phyloP scores from a whole-genome alignment of 495 filamentous ascomycete species.

The Lepidopterella palustris region DNA sequence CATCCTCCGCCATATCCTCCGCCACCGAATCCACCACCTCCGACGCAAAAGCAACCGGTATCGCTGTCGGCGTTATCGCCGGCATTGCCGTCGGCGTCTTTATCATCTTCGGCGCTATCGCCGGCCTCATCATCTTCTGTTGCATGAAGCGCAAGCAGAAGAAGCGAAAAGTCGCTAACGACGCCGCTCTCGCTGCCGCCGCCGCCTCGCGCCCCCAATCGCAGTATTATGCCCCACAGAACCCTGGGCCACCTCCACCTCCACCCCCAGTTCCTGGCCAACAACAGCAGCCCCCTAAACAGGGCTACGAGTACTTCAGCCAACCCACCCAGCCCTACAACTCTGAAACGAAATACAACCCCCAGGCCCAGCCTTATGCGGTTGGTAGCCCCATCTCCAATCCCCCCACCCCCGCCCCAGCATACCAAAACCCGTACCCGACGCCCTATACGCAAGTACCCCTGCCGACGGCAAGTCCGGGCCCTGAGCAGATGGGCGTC shows the following conservation, averaged over 20 bases:
- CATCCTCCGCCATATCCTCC: background rate
- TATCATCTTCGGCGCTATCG: conserved; percentile 11
- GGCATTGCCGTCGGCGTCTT: conserved; percentile 13
- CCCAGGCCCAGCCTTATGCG: conserved; percentile 5
- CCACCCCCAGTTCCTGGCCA: background rate
- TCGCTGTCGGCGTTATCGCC: conserved; percentile 10
- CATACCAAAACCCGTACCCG: conserved; percentile 19
- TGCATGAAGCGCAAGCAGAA: conserved; percentile 21
- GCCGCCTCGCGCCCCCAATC: conserved; percentile 18
- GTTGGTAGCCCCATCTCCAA: conserved; percentile 10
- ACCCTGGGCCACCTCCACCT: conserved; percentile 1
- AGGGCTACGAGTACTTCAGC: conserved; percentile 13
- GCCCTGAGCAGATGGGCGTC: background rate
- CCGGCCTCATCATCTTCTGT: conserved; percentile 13
- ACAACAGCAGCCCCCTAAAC: conserved; percentile 4
- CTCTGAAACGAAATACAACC: conserved; percentile 12
- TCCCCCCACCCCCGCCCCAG: conserved; percentile 19
- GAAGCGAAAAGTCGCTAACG: conserved; percentile 13
- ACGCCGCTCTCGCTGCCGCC: conserved; percentile 8
- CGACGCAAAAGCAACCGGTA: conserved; percentile 4
- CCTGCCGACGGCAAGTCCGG: conserved; percentile 13
- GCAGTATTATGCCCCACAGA: conserved; percentile 1
- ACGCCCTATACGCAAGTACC: conserved; percentile 1
- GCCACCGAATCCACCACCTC: background rate
- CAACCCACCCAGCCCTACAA: background rate